Percentiles rank a stretch among this genome's conserved stretches.
Evolutionary conservation across 1,284 basidiomycete genomes (phyloP).

Genomic region (Exobasidium rhododendri): DNA sequence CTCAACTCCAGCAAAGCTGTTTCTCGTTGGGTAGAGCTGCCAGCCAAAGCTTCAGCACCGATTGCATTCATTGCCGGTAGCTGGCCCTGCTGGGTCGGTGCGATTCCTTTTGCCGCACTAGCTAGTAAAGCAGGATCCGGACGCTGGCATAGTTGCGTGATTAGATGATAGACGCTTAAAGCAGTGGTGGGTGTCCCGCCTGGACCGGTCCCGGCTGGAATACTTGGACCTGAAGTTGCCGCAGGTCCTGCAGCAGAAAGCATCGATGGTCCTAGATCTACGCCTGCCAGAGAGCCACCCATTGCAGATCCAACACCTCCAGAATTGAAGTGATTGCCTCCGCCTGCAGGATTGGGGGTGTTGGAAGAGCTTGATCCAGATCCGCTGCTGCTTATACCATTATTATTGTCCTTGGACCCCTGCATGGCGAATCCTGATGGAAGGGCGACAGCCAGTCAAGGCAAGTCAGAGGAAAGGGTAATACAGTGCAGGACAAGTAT

Average conservation of each 20-base stretch:
- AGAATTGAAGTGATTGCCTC: slow-evolving; percentile 1
- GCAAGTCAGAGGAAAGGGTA: no score
- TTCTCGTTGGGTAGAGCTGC: slow-evolving; percentile 47
- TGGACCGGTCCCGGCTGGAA: slow-evolving; percentile 43
- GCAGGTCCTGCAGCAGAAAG: slow-evolving; percentile 42
- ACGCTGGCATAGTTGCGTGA: slow-evolving; percentile 53
- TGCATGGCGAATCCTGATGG: neutral
- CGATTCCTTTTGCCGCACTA: neutral
- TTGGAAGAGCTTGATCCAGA: neutral
- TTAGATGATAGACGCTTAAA: slow-evolving; percentile 50
- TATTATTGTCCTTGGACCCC: slow-evolving; percentile 2
- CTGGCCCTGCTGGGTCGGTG: neutral
- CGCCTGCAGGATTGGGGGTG: neutral
- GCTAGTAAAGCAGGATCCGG: slow-evolving; percentile 19
- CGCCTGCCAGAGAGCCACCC: slow-evolving; percentile 37
- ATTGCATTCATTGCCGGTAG: slow-evolving; percentile 8
- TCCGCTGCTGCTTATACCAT: neutral
- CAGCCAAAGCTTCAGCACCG: slow-evolving; percentile 24
- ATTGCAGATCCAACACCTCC: slow-evolving; percentile 16
- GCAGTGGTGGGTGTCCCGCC: slow-evolving; percentile 50
- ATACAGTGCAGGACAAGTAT: no score
- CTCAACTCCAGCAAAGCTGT: slow-evolving; percentile 73
- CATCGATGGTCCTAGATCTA: slow-evolving; percentile 42
- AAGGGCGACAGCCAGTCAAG: no score
- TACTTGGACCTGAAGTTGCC: slow-evolving; percentile 37